A percentile compares a stretch with the other conserved stretches of the same genome.
Evolutionary conservation across 768 basidiomycete genomes (phyloP).

Genomic region (Mrakia hoshinonis): DNA sequence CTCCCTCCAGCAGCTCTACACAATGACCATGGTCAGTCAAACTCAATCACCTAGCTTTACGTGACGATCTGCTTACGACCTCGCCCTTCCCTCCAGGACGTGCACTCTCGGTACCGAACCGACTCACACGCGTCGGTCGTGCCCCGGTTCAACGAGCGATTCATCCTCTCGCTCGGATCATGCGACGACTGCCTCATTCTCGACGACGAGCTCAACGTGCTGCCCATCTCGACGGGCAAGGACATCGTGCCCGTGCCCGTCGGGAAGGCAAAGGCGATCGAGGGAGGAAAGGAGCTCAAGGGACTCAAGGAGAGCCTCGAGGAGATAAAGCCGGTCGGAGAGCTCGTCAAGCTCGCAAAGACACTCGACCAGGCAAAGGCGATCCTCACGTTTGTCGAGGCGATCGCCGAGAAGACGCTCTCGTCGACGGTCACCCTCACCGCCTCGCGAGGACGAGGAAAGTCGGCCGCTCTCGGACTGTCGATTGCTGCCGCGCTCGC

Average conservation of each 20-base stretch:
- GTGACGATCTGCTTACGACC: neutral
- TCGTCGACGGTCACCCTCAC: conserved; percentile 92
- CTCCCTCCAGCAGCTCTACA: conserved; percentile 80
- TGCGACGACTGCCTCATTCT: conserved; percentile 87
- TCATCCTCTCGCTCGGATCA: conserved; percentile 90
- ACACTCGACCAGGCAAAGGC: conserved; percentile 80
- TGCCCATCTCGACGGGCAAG: conserved; percentile 90
- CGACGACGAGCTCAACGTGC: conserved; percentile 95
- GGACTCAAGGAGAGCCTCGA: conserved; percentile 67
- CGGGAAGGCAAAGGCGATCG: conserved; percentile 45
- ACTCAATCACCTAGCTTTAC: too few species aligned
- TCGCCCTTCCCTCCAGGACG: conserved; percentile 55
- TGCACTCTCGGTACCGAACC: conserved; percentile 88
- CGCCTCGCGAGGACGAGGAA: conserved; percentile 88
- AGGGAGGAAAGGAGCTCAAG: conserved; percentile 46
- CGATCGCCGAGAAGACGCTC: conserved; percentile 83
- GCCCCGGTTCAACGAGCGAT: conserved; percentile 98
- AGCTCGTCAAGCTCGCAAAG: conserved; percentile 79
- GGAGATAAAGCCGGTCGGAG: conserved; percentile 77
- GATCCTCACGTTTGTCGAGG: conserved; percentile 86
- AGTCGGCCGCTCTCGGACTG: conserved; percentile 90
- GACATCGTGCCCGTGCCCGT: conserved; percentile 65
- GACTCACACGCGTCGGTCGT: conserved; percentile 68
- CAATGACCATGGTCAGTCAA: conserved; percentile 63
- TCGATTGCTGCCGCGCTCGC: conserved; percentile 86